Conservation (phyloP, 176 grass and related monocot genomes). For the Musa itinerans region DNA sequence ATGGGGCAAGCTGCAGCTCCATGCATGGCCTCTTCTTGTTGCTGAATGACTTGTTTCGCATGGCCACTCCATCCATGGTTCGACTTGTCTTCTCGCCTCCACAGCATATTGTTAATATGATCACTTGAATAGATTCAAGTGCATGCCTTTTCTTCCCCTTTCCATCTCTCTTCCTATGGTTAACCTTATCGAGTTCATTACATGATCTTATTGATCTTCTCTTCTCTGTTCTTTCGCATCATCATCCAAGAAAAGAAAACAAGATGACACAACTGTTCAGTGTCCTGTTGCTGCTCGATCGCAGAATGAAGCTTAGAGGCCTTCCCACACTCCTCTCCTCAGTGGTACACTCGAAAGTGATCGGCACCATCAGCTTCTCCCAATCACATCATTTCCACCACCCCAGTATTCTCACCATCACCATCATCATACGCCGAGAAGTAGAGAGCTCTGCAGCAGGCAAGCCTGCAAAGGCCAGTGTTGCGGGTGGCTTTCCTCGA, state of each 20-base stretch:
- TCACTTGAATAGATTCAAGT: neutral
- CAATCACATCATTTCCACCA: too few relatives aligned
- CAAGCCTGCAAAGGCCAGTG: too few relatives aligned
- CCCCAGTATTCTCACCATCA: too few relatives aligned
- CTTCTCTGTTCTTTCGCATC: neutral
- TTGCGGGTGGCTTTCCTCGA: too few relatives aligned
- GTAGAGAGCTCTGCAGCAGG: too few relatives aligned
- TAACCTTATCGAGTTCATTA: too few relatives aligned
- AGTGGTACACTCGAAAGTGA: too few relatives aligned
- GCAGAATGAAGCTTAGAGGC: too few relatives aligned
- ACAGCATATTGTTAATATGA: neutral
- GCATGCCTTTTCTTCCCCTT: neutral
- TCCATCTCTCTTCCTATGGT: neutral
- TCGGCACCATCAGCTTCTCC: too few relatives aligned
- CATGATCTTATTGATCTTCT: neutral
- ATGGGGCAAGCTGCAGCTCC: neutral
- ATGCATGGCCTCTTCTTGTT: neutral
- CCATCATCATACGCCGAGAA: too few relatives aligned
- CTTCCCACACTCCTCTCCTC: too few relatives aligned
- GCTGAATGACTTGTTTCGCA: slow-evolving; percentile 2
- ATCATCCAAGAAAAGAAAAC: neutral
- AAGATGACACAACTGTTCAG: neutral
- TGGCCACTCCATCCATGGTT: neutral
- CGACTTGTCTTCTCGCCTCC: neutral
- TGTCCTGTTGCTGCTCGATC: neutral